Evolutionary conservation across 148 eudicot genomes (phyloP).

Genomic region (Camellia japonica): DNA sequence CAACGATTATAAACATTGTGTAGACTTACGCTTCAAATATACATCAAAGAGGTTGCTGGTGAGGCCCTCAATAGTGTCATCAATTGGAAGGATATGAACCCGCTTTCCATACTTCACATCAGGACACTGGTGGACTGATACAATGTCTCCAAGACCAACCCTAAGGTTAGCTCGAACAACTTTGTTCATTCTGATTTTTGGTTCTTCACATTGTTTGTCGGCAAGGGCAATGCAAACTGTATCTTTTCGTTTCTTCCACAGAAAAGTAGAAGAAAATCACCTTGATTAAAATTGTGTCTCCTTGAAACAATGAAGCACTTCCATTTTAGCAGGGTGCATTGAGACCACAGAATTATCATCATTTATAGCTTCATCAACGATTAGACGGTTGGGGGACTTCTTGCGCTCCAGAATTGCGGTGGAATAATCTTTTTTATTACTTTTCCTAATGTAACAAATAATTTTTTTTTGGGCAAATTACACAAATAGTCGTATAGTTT

Average conservation of each 20-base stretch:
- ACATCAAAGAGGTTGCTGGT: constrained; percentile 37
- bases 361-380: constrained; percentile 25
- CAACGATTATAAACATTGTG: no score
- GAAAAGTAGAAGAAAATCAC: constrained; percentile 7
- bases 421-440: constrained; percentile 22
- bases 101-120: constrained; percentile 38
- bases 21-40: constrained; percentile 31
- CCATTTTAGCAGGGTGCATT: constrained; percentile 22
- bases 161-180: constrained; percentile 34
- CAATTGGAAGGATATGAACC: constrained; percentile 35
- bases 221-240: constrained; percentile 33
- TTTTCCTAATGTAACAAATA: neutral
- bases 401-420: constrained; percentile 27
- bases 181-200: constrained; percentile 39
- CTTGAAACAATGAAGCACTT: constrained; percentile 23
- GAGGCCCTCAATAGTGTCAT: constrained; percentile 37
- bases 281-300: constrained; percentile 35
- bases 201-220: constrained; percentile 36
- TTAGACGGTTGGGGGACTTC: constrained; percentile 27
- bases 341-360: constrained; percentile 27
- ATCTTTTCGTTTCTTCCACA: constrained; percentile 34
- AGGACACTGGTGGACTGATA: constrained; percentile 36
- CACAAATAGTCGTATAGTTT: no score
- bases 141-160: constrained; percentile 36
- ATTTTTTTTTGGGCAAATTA: no score